Conservation (phyloP, 441 rosid genomes). For the Viola pubescens region DNA sequence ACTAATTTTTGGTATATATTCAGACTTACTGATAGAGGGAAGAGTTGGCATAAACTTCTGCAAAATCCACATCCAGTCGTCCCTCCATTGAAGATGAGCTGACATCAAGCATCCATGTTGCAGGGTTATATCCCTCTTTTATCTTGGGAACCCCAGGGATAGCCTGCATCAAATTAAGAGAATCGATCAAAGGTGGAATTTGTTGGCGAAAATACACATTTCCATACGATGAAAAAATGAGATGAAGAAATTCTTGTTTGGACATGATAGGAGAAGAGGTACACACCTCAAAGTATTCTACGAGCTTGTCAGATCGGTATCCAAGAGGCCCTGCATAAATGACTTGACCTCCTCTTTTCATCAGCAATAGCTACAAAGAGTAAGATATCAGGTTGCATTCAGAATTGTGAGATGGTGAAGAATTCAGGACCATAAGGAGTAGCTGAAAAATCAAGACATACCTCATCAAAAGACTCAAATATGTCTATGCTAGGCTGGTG, state of each 20-base stretch:
- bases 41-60: constrained; percentile 55
- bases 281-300: constrained; percentile 69
- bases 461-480: constrained; percentile 93
- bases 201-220: not conserved
- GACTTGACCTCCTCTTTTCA: constrained; percentile 90
- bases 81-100: constrained; percentile 54
- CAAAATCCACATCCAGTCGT: constrained; percentile 60
- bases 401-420: not conserved
- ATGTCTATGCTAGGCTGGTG: constrained; percentile 95
- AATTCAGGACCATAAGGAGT: not conserved
- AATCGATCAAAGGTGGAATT: not conserved
- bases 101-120: constrained; percentile 91
- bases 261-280: not conserved
- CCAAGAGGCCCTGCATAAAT: constrained; percentile 78
- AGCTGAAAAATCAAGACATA: constrained; percentile 13
- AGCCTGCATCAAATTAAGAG: constrained; percentile 28
- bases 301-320: constrained; percentile 57
- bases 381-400: constrained; percentile 5
- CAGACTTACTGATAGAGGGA: constrained; percentile 39
- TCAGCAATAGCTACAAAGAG: constrained; percentile 54
- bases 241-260: not conserved
- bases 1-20: not conserved
- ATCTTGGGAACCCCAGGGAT: constrained; percentile 65
- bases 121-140: constrained; percentile 70
- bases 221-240: not conserved